A percentile compares a stretch with the other conserved stretches of the same genome.
These are phyloP conservation scores for Calocybe cyanea DNA, from an alignment of 768 basidiomycete species.

Conservation along the genomic window DNA sequence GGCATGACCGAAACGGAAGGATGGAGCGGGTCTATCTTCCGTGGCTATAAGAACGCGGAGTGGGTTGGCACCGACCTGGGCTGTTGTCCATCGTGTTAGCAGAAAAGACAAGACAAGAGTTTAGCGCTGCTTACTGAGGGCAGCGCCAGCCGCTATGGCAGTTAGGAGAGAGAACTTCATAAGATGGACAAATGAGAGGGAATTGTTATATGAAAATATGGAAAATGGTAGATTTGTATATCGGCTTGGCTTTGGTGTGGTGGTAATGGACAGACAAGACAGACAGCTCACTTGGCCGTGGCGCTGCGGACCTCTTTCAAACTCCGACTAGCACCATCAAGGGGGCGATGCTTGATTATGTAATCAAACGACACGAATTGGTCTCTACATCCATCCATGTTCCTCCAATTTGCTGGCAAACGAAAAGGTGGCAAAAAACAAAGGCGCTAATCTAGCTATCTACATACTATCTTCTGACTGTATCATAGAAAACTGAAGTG, in stretches of 20 bases:
- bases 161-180: neutral
- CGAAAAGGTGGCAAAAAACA: constrained; percentile 81
- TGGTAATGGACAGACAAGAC: neutral
- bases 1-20: constrained; percentile 36
- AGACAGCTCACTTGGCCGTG: neutral
- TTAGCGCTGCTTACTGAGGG: neutral
- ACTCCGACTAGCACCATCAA: neutral
- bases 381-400: too few species aligned
- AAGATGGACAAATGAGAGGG: neutral
- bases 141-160: neutral
- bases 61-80: constrained; percentile 39
- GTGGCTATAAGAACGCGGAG: too few species aligned
- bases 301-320: neutral
- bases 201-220: neutral
- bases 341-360: neutral
- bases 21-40: too few species aligned
- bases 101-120: neutral
- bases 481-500: too few species aligned
- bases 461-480: too few species aligned
- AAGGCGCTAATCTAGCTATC: constrained; percentile 56
- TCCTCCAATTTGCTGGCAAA: constrained; percentile 81
- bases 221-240: neutral
- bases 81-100: neutral
- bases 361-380: too few species aligned
- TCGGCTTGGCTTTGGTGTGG: neutral